Evolutionary conservation across 192 early-diverging fungal genomes (phyloP).

Genomic region (Rhizophagus clarus): DNA sequence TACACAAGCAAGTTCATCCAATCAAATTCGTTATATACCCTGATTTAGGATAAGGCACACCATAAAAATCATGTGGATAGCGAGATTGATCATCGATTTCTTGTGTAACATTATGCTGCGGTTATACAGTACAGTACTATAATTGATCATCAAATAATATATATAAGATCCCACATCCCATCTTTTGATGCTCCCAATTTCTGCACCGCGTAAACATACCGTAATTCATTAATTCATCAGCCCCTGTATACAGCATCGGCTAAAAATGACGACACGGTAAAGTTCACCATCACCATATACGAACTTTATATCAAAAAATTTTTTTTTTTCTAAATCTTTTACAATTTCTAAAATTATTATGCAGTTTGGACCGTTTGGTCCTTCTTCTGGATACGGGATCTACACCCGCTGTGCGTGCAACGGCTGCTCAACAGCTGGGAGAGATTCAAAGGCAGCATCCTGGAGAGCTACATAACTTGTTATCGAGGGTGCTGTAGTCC

Average conservation of each 20-base stretch:
- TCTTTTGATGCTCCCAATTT: neutral
- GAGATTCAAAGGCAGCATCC: constrained; percentile 94
- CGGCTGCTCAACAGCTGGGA: constrained; percentile 95
- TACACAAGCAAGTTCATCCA: too few relatives aligned
- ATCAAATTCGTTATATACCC: too few relatives aligned
- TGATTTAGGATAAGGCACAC: too few relatives aligned
- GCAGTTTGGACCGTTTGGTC: constrained; percentile 91
- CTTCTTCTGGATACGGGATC: constrained; percentile 93
- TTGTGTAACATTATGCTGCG: neutral
- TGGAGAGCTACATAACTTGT: constrained; percentile 84
- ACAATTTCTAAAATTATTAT: constrained; percentile 29
- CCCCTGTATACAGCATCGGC: neutral
- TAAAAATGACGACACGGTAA: neutral
- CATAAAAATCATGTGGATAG: too few relatives aligned
- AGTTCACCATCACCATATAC: neutral
- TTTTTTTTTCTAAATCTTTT: constrained; percentile 8
- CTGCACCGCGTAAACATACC: neutral
- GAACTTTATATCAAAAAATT: neutral
- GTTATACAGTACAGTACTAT: neutral
- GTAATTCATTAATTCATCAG: neutral
- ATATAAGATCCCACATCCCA: neutral
- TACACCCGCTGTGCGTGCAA: constrained; percentile 79
- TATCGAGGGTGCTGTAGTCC: constrained; percentile 61
- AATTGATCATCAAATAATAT: neutral
- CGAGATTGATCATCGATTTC: too few relatives aligned